A percentile compares a stretch with the other conserved stretches of the same genome.
Conservation (phyloP, 495 filamentous ascomycete species). For the Aspergillus mulundensis region DNA sequence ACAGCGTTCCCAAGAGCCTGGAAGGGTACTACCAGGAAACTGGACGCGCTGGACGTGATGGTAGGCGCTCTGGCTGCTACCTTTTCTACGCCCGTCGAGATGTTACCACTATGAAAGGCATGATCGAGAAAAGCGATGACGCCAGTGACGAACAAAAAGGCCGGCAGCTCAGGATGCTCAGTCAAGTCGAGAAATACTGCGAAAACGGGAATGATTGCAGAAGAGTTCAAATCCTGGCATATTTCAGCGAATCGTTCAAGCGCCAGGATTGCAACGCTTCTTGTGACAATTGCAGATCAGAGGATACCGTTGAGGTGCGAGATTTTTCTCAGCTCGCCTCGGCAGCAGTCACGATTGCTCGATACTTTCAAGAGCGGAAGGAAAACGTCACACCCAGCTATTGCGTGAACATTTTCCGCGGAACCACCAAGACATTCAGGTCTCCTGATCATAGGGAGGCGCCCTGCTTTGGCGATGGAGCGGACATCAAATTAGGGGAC, state of each 20-base stretch:
- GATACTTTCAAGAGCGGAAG: constrained; percentile 42
- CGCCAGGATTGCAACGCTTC: constrained; percentile 62
- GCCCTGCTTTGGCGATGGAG: constrained; percentile 52
- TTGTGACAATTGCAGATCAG: constrained; percentile 86
- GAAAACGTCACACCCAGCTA: constrained; percentile 50
- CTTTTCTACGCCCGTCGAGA: constrained; percentile 83
- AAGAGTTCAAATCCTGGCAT: constrained; percentile 79
- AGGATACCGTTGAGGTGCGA: constrained; percentile 57
- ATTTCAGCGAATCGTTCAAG: constrained; percentile 84
- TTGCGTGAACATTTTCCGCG: constrained; percentile 58
- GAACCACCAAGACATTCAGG: constrained; percentile 49
- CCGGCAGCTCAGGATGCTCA: constrained; percentile 78
- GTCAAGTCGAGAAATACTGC: constrained; percentile 77
- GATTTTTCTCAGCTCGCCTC: constrained; percentile 76
- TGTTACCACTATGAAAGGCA: constrained; percentile 53
- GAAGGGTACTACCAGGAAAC: constrained; percentile 99
- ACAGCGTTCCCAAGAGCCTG: constrained; percentile 87
- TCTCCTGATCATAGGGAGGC: constrained; percentile 43
- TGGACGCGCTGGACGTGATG: constrained; percentile 89
- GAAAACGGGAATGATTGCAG: constrained; percentile 84
- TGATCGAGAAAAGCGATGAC: constrained; percentile 73
- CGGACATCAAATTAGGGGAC: constrained; percentile 53
- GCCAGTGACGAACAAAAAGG: constrained; percentile 72
- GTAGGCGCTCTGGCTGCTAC: constrained; percentile 80
- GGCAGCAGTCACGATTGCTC: constrained; percentile 62